Evolutionary conservation across 2,329 filamentous ascomycete species (phyloP).

Genomic region (Fusarium clavum): DNA sequence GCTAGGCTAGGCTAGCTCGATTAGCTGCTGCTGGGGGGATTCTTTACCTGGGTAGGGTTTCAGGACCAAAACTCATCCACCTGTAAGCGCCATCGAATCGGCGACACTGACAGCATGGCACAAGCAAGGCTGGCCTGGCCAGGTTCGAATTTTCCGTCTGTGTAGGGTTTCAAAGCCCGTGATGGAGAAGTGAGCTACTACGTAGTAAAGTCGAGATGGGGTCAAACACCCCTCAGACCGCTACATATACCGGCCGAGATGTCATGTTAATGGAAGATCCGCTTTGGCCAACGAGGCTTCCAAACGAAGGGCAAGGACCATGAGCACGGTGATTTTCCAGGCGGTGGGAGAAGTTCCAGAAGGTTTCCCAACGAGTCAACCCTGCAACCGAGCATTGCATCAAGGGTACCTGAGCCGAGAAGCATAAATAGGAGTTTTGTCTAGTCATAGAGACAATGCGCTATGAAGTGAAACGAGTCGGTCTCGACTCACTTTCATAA

Average conservation of each 20-base stretch:
- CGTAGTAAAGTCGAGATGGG: background rate
- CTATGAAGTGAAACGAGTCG: slow-evolving; percentile 17
- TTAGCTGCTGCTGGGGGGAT: slow-evolving; percentile 17
- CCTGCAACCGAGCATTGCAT: slow-evolving; percentile 13
- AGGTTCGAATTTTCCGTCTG: slow-evolving; percentile 20
- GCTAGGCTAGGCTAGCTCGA: slow-evolving; percentile 5
- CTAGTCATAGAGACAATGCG: slow-evolving; percentile 3
- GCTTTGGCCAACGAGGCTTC: slow-evolving; percentile 26
- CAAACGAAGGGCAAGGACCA: slow-evolving; percentile 17
- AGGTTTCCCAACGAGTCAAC: slow-evolving; percentile 35
- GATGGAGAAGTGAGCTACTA: slow-evolving; percentile 19
- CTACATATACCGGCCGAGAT: slow-evolving; percentile 33
- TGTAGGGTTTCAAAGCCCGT: slow-evolving; percentile 38
- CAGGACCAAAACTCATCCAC: slow-evolving; percentile 30
- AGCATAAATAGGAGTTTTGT: slow-evolving; percentile 17
- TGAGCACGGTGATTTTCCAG: slow-evolving; percentile 14
- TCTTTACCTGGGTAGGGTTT: slow-evolving; percentile 21
- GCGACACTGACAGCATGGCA: slow-evolving; percentile 17
- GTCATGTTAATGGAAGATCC: slow-evolving; percentile 31
- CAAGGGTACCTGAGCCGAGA: slow-evolving; percentile 6
- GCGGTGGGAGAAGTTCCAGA: slow-evolving; percentile 28
- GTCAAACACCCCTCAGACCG: slow-evolving; percentile 13
- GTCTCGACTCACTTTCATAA: slow-evolving; percentile 4
- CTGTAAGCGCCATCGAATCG: slow-evolving; percentile 21
- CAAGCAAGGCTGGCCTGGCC: slow-evolving; percentile 22